A percentile compares a stretch with the other conserved stretches of the same genome.
These are phyloP conservation scores for Curvularia sp. DNA, from an alignment of 2,329 filamentous ascomycete genomes.

Conservation along the genomic window DNA sequence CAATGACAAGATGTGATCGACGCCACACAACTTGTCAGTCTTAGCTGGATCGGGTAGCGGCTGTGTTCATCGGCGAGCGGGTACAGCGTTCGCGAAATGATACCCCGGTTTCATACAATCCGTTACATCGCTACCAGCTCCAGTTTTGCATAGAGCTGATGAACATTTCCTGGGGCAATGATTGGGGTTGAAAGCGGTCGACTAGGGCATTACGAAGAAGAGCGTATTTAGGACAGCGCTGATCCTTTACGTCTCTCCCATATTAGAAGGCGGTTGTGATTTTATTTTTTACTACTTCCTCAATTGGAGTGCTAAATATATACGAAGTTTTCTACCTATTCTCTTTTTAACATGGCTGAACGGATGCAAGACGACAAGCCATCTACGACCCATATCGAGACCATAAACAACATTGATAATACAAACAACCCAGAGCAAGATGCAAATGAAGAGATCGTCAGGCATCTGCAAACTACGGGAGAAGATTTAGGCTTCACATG, in stretches of 20 bases:
- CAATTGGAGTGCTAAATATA: background rate
- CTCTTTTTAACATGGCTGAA: background rate
- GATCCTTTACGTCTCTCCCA: conserved; percentile 4
- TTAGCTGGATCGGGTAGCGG: conserved; percentile 15
- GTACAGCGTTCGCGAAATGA: conserved; percentile 1
- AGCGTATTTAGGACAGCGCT: conserved; percentile 10
- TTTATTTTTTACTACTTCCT: background rate
- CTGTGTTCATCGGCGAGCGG: conserved; percentile 7
- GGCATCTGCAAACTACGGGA: conserved; percentile 38
- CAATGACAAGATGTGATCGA: conserved; percentile 16
- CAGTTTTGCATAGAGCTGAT: conserved; percentile 7
- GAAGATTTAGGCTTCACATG: conserved; percentile 43
- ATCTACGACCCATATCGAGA: conserved; percentile 26
- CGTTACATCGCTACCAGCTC: conserved; percentile 1
- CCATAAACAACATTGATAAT: conserved; percentile 21
- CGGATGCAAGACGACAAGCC: conserved; percentile 23
- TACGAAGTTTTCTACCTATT: background rate
- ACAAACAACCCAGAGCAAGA: conserved; percentile 12
- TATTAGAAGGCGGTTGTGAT: background rate
- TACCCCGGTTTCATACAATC: background rate
- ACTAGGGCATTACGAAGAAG: conserved; percentile 5
- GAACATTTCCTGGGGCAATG: conserved; percentile 4
- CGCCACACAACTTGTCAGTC: conserved; percentile 14
- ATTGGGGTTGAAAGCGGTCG: background rate
- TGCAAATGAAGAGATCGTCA: conserved; percentile 40